Evolutionary conservation across 2,329 filamentous ascomycete genomes (phyloP).

Genomic region (Beauveria rudraprayagi): DNA sequence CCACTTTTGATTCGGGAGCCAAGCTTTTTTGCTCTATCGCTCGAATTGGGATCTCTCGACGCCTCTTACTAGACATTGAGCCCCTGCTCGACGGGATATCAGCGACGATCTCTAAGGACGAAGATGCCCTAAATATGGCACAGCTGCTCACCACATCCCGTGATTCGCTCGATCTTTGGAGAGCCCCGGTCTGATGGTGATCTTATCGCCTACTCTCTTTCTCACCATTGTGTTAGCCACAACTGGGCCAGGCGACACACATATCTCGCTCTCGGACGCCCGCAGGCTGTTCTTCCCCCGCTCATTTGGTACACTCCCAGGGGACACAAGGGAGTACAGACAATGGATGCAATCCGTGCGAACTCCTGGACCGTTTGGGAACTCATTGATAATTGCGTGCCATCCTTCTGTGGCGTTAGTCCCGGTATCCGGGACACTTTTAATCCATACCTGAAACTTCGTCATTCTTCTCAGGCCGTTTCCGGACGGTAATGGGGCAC

Average conservation of each 20-base stretch:
- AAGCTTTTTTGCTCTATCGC: neutral
- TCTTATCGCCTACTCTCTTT: neutral
- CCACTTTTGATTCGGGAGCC: neutral
- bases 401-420: neutral
- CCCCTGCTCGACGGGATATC: neutral
- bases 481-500: too few relatives aligned
- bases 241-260: conserved; percentile 3
- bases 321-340: neutral
- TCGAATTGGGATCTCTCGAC: neutral
- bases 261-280: neutral
- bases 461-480: neutral
- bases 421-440: neutral
- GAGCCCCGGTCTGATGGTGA: neutral
- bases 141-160: neutral
- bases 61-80: neutral
- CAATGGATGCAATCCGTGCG: neutral
- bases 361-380: neutral
- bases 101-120: neutral
- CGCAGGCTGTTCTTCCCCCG: neutral
- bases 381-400: neutral
- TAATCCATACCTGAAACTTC: neutral
- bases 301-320: neutral
- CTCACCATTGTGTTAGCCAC: conserved; percentile 6
- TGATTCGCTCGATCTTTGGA: neutral
- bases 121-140: neutral